Conservation (phyloP, 2,329 filamentous ascomycete genomes). For the Lomentospora prolificans region DNA sequence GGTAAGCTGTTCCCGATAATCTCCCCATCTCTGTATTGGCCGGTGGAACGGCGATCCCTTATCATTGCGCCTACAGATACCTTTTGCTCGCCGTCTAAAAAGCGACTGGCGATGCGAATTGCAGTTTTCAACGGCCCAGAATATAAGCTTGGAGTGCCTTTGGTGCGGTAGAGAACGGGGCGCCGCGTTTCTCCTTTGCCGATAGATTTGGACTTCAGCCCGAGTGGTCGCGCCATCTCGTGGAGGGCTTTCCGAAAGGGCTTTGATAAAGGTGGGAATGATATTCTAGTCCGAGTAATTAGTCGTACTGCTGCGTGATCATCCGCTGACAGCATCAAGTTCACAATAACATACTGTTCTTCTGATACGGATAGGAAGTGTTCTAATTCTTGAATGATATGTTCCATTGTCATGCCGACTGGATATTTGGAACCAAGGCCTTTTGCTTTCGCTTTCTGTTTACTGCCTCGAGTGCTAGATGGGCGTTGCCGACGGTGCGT, state of each 20-base stretch:
- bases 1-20: conserved; percentile 77
- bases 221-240: conserved; percentile 63
- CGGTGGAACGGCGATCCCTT: neutral
- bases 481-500: neutral
- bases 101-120: neutral
- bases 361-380: conserved; percentile 56
- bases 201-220: conserved; percentile 73
- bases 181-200: conserved; percentile 66
- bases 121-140: neutral
- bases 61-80: neutral
- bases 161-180: conserved; percentile 67
- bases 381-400: conserved; percentile 64
- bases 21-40: conserved; percentile 57
- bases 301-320: too few species aligned
- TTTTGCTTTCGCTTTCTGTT: conserved; percentile 20
- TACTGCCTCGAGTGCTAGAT: neutral
- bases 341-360: conserved; percentile 43
- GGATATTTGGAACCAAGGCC: conserved; percentile 63
- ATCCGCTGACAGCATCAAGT: too few species aligned
- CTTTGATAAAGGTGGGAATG: conserved; percentile 78
- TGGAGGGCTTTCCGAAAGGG: conserved; percentile 69
- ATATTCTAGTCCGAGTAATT: conserved; percentile 37
- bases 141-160: conserved; percentile 51
- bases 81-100: neutral
- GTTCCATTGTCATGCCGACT: conserved; percentile 58